phyloP scores from a whole-genome alignment of 257 asterid genomes.

The Oldenlandia corymbosa region DNA sequence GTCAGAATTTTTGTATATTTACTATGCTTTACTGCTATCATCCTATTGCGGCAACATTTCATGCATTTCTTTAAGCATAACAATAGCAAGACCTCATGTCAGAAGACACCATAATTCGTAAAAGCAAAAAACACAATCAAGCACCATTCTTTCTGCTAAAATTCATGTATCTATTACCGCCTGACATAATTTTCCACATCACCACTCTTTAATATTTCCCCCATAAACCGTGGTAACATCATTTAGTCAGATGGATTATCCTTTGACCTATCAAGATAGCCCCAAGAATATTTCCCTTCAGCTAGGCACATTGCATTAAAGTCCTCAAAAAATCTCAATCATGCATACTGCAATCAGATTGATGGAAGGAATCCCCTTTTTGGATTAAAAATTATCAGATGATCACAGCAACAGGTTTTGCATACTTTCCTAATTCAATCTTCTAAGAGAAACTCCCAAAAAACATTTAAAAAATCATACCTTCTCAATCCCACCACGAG shows the following conservation, averaged over 20 bases:
- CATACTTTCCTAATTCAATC: not conserved
- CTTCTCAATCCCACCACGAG: conserved; percentile 93
- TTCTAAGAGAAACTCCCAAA: not conserved
- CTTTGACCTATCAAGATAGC: not conserved
- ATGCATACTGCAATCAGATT: too few species aligned
- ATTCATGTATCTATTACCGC: not conserved
- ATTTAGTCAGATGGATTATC: conserved; percentile 1
- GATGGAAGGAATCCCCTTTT: not conserved
- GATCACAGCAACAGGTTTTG: not conserved
- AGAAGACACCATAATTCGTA: not conserved
- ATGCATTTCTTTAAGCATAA: conserved; percentile 1
- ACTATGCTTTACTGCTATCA: not conserved
- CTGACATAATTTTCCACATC: not conserved
- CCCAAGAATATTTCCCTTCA: not conserved
- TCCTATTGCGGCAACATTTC: not conserved
- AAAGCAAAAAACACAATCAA: not conserved
- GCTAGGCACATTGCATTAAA: not conserved
- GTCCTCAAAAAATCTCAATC: not conserved
- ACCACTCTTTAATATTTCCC: not conserved
- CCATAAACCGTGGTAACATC: not conserved
- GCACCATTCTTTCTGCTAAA: too few species aligned
- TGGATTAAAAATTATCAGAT: not conserved
- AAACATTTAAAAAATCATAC: conserved; percentile 33
- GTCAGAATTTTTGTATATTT: too few species aligned
- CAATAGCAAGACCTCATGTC: not conserved